Conservation (phyloP, 2,329 filamentous ascomycete species). For the Arthrobotrys sphaeroides region DNA sequence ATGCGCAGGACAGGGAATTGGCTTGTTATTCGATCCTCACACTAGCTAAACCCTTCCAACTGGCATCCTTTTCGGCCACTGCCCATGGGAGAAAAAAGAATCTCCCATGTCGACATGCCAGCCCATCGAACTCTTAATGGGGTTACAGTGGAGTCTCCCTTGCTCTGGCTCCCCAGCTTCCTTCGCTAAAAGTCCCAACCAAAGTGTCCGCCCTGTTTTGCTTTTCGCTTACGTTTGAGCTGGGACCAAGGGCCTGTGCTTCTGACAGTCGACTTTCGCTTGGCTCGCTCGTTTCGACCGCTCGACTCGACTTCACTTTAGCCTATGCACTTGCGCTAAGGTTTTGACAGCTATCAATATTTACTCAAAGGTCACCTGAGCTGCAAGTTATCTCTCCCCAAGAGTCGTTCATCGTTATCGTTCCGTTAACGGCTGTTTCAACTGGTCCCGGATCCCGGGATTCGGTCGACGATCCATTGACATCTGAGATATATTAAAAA, state of each 20-base stretch:
- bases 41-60: background rate
- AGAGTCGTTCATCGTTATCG: background rate
- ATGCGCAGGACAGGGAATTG: slow-evolving; percentile 36
- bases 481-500: background rate
- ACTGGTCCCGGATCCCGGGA: background rate
- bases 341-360: background rate
- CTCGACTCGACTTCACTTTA: slow-evolving; percentile 21
- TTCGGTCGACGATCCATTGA: background rate
- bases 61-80: slow-evolving; percentile 28
- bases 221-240: slow-evolving; percentile 43
- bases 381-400: background rate
- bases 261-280: too few relatives aligned
- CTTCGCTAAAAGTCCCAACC: slow-evolving; percentile 33
- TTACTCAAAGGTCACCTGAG: background rate
- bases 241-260: slow-evolving; percentile 11
- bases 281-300: too few relatives aligned
- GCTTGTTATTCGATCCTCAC: background rate
- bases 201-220: slow-evolving; percentile 49
- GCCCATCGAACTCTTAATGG: background rate
- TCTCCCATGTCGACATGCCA: background rate
- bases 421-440: background rate
- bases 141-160: background rate
- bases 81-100: background rate
- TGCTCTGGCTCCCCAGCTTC: background rate
- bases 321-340: slow-evolving; percentile 28